Percentiles rank a stretch among this genome's conserved stretches.
These are phyloP conservation scores for Corylus avellana DNA, from an alignment of 306 rosid species.

Conservation along the genomic window DNA sequence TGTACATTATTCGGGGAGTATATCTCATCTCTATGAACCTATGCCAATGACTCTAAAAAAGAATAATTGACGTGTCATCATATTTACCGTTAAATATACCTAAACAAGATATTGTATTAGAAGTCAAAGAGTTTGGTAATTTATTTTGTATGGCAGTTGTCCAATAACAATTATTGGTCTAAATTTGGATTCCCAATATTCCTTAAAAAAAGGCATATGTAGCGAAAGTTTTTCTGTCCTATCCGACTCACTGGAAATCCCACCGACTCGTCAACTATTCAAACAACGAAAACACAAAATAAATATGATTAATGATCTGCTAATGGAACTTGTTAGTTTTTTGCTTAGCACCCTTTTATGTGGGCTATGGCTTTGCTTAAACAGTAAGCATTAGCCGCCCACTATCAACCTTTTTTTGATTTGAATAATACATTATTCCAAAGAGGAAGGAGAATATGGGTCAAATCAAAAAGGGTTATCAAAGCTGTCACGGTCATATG, in stretches of 20 bases:
- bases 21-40: no score
- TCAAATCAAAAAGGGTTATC: not conserved
- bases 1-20: not conserved
- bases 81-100: no score
- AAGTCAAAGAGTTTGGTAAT: not conserved
- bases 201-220: not conserved
- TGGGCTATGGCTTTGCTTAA: conserved; percentile 17
- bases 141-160: not conserved
- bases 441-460: conserved; percentile 19
- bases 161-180: not conserved
- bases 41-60: no score
- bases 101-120: no score
- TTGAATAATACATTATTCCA: conserved; percentile 25
- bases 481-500: conserved; percentile 37
- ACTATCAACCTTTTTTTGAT: not conserved
- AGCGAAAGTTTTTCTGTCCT: not conserved
- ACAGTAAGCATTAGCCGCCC: conserved; percentile 29
- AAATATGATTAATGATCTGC: conserved; percentile 9
- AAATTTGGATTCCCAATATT: not conserved
- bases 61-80: no score
- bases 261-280: not conserved
- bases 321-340: conserved; percentile 5
- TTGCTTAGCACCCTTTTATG: not conserved
- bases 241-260: not conserved
- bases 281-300: not conserved